Base-by-base conservation (phyloP, 371 early-diverging fungal species). In the Syncephalastrum monosporum region DNA sequence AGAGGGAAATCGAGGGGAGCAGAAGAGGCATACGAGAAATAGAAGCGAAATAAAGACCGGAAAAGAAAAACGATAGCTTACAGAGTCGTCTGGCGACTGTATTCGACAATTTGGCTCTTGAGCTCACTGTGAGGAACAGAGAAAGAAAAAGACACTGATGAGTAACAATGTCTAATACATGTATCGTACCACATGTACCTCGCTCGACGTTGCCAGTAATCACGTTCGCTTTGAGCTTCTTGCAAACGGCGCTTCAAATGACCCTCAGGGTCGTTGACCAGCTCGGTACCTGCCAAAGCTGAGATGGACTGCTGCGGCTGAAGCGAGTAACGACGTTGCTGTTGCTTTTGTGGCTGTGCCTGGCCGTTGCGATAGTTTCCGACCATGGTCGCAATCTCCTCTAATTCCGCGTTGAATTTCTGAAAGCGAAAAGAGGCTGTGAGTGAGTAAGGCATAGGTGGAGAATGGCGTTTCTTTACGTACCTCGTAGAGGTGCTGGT, bases 1-100 rank as follows among this genome's bases (percentile, higher is more conserved):
- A 48, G 84, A 83, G 19, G 80, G 85, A 25, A 75, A 65, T 5
- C 86, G 66, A 38, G 83, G 77, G 41, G 66, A 38, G 83, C 76
- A 42, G 74, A 74, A 21, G 94, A 96, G 49, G 91, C 84, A 74
- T 90, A 97, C 42, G 96, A 96, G 23, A 91, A 91, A 33, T 33
- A 33, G 38, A 33, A 33, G 10, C 38, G 38, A 10, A 0, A 33
- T 33, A 33, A 33, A 56, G 1, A 13, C 23, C 1, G 21, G 21
- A 21, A 38, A 16, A 48, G 33, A 42, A 50, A 17, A n/a, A 17
- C 1, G 23, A 13, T 7, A 33, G 21, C 38, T 60, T 45, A 53
- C 43, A 60, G 23, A 42, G 17, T 17, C 16, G 19, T 21, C 41
- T 47, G 54, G 12, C 27, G 52, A 42, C 50, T 29, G 29, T 25